A percentile compares a stretch with the other conserved stretches of the same genome.
These are phyloP conservation scores for Alloascoidea hylecoeti DNA, from an alignment of 805 yeast species.

Conservation along the genomic window DNA sequence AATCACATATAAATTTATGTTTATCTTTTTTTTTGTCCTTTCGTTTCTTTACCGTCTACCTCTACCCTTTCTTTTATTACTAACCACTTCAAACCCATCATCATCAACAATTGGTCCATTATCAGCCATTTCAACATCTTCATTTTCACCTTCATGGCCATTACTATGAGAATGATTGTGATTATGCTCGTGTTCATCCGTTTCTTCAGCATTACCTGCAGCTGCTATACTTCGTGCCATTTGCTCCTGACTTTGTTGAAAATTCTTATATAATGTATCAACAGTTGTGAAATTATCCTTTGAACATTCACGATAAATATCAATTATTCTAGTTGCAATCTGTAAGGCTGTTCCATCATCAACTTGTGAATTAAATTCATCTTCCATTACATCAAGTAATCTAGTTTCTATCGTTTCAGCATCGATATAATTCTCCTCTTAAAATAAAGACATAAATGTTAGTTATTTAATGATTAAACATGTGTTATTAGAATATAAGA, in stretches of 20 bases:
- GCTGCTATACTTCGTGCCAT: conserved; percentile 30
- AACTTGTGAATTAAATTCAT: conserved; percentile 80
- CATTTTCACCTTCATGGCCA: conserved; percentile 18
- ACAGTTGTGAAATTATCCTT: conserved; percentile 36
- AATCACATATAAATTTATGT: no score
- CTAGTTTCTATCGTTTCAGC: conserved; percentile 73
- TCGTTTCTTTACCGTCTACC: no score
- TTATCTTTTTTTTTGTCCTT: no score
- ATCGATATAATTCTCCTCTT: conserved; percentile 50
- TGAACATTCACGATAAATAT: conserved; percentile 51
- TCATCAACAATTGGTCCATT: conserved; percentile 66
- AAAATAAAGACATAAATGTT: not conserved
- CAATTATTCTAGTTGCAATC: conserved; percentile 53
- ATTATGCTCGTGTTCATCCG: conserved; percentile 31
- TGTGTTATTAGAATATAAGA: not conserved
- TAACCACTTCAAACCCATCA: conserved; percentile 84
- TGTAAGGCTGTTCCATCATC: conserved; percentile 82
- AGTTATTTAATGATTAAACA: no score
- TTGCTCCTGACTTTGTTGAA: conserved; percentile 36
- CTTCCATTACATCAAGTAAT: conserved; percentile 78
- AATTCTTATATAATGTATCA: conserved; percentile 44
- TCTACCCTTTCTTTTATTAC: conserved; percentile 1
- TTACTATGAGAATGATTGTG: conserved; percentile 26
- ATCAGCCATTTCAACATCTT: conserved; percentile 24
- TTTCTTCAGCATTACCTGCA: conserved; percentile 37